Conservation (phyloP, 164 flowering plant genomes). For the Stephania yunnanensis region DNA sequence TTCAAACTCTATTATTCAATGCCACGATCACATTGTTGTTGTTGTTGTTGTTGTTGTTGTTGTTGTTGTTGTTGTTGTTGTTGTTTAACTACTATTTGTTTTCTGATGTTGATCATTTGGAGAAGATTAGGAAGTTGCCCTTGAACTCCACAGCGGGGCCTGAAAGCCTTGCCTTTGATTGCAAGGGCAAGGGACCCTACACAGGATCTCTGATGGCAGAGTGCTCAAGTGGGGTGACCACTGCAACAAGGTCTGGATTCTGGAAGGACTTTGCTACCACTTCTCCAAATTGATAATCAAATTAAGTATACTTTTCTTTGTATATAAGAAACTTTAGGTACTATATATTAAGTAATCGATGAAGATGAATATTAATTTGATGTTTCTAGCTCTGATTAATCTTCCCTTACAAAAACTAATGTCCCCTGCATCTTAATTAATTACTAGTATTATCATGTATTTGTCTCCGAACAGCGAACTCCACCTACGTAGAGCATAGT, state of each 20-base stretch:
- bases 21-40: not conserved
- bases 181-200: conserved; percentile 30
- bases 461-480: too few relatives aligned
- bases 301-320: too few relatives aligned
- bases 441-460: too few relatives aligned
- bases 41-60: not conserved
- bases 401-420: too few relatives aligned
- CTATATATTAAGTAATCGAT: too few relatives aligned
- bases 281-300: not conserved
- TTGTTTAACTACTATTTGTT: not conserved
- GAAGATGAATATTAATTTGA: too few relatives aligned
- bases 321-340: too few relatives aligned
- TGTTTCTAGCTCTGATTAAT: too few relatives aligned
- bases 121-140: not conserved
- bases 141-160: conserved; percentile 20
- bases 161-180: conserved; percentile 31
- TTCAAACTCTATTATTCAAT: not conserved
- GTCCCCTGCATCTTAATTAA: too few relatives aligned
- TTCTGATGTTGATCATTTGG: not conserved
- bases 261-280: conserved; percentile 30
- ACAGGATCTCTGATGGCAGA: conserved; percentile 28
- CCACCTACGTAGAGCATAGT: too few relatives aligned
- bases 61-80: not conserved
- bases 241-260: conserved; percentile 15
- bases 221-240: conserved; percentile 23